phyloP scores from a whole-genome alignment of 2,329 filamentous ascomycete genomes.

The Sphaerulina vaccinii region DNA sequence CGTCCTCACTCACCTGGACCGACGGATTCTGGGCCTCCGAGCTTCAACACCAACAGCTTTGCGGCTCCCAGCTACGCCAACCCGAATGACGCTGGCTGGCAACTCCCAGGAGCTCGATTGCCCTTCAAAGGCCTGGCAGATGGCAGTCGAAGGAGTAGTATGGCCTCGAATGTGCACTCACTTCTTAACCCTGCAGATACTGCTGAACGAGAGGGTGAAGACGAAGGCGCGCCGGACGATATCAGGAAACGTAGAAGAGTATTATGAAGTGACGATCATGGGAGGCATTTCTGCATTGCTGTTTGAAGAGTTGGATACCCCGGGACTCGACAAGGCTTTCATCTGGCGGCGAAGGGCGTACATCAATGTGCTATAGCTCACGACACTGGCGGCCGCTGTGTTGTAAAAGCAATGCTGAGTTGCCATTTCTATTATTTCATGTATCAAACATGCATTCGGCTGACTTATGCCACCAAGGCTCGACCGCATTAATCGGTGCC shows the following conservation, averaged over 20 bases:
- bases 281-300: constrained; percentile 6
- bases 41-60: constrained; percentile 50
- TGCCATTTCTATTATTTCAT: not conserved
- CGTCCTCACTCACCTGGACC: constrained; percentile 46
- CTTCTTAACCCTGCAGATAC: constrained; percentile 68
- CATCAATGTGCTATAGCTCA: not conserved
- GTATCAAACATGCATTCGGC: not conserved
- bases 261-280: constrained; percentile 38
- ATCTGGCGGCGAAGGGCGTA: not conserved
- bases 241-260: constrained; percentile 59
- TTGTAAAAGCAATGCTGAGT: constrained; percentile 5
- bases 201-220: constrained; percentile 64
- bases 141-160: constrained; percentile 66
- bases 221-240: constrained; percentile 58
- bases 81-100: constrained; percentile 57
- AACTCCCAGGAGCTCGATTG: constrained; percentile 51
- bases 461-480: too few species aligned
- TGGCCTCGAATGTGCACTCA: constrained; percentile 69
- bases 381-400: constrained; percentile 1
- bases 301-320: constrained; percentile 13
- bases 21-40: constrained; percentile 45
- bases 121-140: constrained; percentile 54
- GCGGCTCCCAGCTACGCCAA: constrained; percentile 53
- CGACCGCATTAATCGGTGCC: too few species aligned
- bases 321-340: not conserved